Conservation (phyloP, 2,329 filamentous ascomycete species). For the Colletotrichum sp. region DNA sequence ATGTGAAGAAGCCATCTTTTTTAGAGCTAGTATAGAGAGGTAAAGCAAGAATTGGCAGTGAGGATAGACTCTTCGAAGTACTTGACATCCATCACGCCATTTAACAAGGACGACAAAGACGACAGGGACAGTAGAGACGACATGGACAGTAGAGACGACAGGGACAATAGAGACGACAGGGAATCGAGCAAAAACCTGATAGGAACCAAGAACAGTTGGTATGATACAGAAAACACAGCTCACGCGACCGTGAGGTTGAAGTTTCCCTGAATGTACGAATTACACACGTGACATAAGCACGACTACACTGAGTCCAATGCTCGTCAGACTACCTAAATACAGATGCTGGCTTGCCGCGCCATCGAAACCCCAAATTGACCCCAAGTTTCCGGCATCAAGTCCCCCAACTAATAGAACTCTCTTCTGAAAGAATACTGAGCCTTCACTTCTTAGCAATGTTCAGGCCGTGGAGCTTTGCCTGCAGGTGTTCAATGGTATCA, state of each 20-base stretch:
- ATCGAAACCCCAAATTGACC: not conserved
- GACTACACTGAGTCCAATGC: not conserved
- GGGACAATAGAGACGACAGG: no score
- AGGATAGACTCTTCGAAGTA: not conserved
- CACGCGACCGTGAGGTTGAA: not conserved
- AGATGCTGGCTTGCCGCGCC: not conserved
- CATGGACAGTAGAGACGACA: no score
- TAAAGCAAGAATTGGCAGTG: not conserved
- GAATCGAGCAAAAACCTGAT: not conserved
- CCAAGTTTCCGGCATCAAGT: not conserved
- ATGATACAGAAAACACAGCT: not conserved
- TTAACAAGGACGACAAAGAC: not conserved
- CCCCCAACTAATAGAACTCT: not conserved
- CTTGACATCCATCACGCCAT: not conserved
- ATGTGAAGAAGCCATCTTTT: not conserved
- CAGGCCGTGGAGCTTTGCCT: not conserved
- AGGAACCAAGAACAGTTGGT: not conserved
- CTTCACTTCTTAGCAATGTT: not conserved
- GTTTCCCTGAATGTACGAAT: no score
- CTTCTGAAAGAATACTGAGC: not conserved
- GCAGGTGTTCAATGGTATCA: not conserved
- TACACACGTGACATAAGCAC: no score
- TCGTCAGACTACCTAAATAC: not conserved
- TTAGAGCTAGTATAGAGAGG: not conserved
- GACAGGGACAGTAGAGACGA: not conserved